These are phyloP conservation scores for Nothopassalora personata DNA, from an alignment of 2,329 filamentous ascomycete genomes.

Conservation along the genomic window DNA sequence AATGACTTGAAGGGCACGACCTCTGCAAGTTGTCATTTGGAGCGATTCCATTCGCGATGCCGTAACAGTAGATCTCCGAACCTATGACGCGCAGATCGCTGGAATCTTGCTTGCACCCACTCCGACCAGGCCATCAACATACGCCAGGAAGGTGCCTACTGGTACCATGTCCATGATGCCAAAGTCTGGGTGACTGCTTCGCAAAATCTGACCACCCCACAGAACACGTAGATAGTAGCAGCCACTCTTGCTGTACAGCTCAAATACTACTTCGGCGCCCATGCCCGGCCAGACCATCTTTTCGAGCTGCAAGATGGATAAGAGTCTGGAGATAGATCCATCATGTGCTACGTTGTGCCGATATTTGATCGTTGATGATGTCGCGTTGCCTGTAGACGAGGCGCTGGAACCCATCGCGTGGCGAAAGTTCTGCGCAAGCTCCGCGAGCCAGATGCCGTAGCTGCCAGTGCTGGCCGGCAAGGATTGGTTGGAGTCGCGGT, in stretches of 20 bases:
- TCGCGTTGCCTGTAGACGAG: conserved; percentile 14
- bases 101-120: conserved; percentile 40
- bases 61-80: no score
- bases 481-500: conserved; percentile 60
- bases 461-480: conserved; percentile 57
- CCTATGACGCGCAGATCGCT: conserved; percentile 29
- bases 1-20: no score
- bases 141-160: conserved; percentile 57
- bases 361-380: conserved; percentile 45
- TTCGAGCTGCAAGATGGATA: conserved; percentile 67
- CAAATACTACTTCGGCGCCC: conserved; percentile 73
- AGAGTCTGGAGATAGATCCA: conserved; percentile 61
- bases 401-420: conserved; percentile 39
- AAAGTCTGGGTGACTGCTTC: conserved; percentile 63
- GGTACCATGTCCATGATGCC: conserved; percentile 67
- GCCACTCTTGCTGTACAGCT: conserved; percentile 55
- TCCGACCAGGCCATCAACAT: conserved; percentile 68
- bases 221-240: conserved; percentile 59
- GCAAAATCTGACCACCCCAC: conserved; percentile 62
- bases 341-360: conserved; percentile 78
- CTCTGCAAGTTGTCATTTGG: no score
- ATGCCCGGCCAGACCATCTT: conserved; percentile 81
- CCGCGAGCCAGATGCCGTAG: conserved; percentile 69
- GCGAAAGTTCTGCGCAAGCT: conserved; percentile 63
- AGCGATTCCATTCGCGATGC: no score